Evolutionary conservation across 2,329 filamentous ascomycete species (phyloP).

Genomic region (Penicillium sp.): DNA sequence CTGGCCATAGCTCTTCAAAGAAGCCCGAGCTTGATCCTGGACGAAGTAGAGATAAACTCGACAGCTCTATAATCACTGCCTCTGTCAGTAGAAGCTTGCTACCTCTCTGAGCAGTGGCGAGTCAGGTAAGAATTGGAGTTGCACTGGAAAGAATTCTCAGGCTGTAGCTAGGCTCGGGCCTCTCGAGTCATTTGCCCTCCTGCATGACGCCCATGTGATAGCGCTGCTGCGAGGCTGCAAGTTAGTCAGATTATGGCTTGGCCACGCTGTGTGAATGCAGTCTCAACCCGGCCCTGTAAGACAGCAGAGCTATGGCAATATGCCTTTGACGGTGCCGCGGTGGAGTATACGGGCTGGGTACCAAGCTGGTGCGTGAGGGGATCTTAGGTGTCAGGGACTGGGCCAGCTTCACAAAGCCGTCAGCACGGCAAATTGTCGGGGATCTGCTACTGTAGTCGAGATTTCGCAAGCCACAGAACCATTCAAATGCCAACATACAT

Average conservation of each 20-base stretch:
- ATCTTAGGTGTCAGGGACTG: background rate
- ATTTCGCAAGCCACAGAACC: too few relatives aligned
- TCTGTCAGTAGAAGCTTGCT: background rate
- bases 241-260: slow-evolving; percentile 11
- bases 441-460: background rate
- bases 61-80: background rate
- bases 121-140: background rate
- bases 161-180: slow-evolving; percentile 1
- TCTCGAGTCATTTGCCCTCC: background rate
- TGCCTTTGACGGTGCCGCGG: background rate
- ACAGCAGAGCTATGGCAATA: background rate
- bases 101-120: background rate
- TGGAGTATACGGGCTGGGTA: slow-evolving; percentile 6
- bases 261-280: slow-evolving; percentile 6
- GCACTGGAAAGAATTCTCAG: background rate
- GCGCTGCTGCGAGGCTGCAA: slow-evolving; percentile 8
- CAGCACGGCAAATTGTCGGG: background rate
- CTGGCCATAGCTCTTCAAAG: background rate
- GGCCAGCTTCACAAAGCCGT: background rate
- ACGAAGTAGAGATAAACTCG: background rate
- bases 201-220: slow-evolving; percentile 21
- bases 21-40: background rate
- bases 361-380: background rate
- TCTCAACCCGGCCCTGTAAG: background rate
- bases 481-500: background rate